Conservation (phyloP, 208 protist species). For the Phytomonas sp. region DNA sequence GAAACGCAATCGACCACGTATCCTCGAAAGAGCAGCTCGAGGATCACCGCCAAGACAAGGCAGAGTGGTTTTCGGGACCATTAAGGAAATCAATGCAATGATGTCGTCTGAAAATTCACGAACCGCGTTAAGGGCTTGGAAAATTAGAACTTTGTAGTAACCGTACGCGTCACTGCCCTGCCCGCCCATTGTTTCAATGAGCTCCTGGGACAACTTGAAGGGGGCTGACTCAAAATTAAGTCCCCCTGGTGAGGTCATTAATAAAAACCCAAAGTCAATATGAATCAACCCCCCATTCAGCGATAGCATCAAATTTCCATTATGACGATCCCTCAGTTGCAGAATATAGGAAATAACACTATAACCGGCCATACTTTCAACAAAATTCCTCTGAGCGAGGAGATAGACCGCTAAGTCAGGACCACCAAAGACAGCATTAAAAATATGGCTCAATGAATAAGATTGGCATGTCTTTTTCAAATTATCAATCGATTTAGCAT, state of each 20-base stretch:
- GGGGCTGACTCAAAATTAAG: slow-evolving; percentile 92
- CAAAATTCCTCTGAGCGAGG: slow-evolving; percentile 86
- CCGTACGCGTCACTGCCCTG: slow-evolving; percentile 55
- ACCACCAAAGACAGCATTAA: slow-evolving; percentile 55
- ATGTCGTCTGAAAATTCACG: slow-evolving; percentile 76
- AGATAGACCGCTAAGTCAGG: slow-evolving; percentile 43
- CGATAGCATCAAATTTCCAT: slow-evolving; percentile 93
- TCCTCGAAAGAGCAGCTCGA: slow-evolving; percentile 37
- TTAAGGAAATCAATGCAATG: slow-evolving; percentile 72
- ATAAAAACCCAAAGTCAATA: slow-evolving; percentile 98
- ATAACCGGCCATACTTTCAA: slow-evolving; percentile 92
- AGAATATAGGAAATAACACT: slow-evolving; percentile 92
- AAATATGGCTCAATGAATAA: slow-evolving; percentile 72
- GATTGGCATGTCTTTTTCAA: slow-evolving; percentile 83
- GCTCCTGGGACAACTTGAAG: slow-evolving; percentile 91
- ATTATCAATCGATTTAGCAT: slow-evolving; percentile 82
- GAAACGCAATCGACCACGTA: slow-evolving; percentile 75
- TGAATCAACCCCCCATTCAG: slow-evolving; percentile 90
- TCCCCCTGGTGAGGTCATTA: slow-evolving; percentile 93
- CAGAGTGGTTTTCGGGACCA: slow-evolving; percentile 81
- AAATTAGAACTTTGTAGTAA: slow-evolving; percentile 88
- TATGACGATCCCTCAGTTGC: slow-evolving; percentile 93
- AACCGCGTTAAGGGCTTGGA: slow-evolving; percentile 65
- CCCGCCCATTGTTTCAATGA: slow-evolving; percentile 89
- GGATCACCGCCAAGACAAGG: slow-evolving; percentile 82